These are phyloP conservation scores for Sonneratia caseolaris DNA, from an alignment of 345 rosid genomes.

Conservation along the genomic window DNA sequence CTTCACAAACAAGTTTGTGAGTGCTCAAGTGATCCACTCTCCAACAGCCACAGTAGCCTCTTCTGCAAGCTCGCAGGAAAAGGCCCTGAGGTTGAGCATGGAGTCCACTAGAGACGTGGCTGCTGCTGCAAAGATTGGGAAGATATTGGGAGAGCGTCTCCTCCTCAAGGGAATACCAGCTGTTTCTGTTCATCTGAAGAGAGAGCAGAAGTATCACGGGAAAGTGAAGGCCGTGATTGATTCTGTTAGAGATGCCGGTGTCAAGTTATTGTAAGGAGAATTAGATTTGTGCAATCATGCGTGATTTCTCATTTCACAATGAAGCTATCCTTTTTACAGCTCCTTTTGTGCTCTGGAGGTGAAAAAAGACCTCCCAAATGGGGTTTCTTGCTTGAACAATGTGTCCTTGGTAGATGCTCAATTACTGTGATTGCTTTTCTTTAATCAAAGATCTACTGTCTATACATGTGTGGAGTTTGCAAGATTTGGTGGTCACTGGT, in stretches of 20 bases:
- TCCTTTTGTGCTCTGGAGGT: neutral
- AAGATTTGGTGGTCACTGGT: neutral
- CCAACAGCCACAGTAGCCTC: conserved; percentile 78
- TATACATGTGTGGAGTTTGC: neutral
- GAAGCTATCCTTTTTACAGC: neutral
- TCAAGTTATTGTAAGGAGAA: conserved; percentile 38
- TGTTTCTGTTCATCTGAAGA: conserved; percentile 45
- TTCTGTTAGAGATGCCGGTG: conserved; percentile 58
- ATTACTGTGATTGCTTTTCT: neutral
- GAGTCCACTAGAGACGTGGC: conserved; percentile 71
- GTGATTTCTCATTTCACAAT: neutral
- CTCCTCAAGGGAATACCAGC: conserved; percentile 67
- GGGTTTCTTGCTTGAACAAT: neutral
- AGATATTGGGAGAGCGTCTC: conserved; percentile 62
- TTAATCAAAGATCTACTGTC: neutral
- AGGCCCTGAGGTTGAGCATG: conserved; percentile 50
- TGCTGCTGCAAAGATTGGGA: conserved; percentile 80
- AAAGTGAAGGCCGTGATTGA: conserved; percentile 81
- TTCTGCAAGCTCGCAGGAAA: conserved; percentile 75
- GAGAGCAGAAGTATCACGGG: conserved; percentile 74
- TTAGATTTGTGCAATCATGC: neutral
- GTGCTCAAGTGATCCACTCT: conserved; percentile 72
- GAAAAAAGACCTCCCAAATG: neutral
- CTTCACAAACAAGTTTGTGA: conserved; percentile 64
- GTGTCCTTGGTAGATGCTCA: neutral